Conservation (phyloP, 1,139 yeast genomes). For the Casaregolazyma lundiana region DNA sequence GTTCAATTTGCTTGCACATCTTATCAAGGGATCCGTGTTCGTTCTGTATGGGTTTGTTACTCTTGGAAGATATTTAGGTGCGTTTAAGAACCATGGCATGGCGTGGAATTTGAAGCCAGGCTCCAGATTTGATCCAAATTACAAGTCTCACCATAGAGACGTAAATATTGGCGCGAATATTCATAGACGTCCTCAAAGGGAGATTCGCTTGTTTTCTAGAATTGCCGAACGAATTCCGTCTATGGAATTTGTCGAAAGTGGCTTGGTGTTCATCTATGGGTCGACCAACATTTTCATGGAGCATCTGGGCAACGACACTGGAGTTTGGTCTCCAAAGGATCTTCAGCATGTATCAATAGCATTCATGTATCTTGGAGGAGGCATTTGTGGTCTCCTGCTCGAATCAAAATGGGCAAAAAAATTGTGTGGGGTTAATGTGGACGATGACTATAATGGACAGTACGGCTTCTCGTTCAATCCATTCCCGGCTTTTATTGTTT, state of each 20-base stretch:
- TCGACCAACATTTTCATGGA: constrained; percentile 83
- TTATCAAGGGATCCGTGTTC: constrained; percentile 93
- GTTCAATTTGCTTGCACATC: constrained; percentile 85
- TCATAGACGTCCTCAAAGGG: not conserved
- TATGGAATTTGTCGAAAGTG: constrained; percentile 82
- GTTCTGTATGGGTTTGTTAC: constrained; percentile 69
- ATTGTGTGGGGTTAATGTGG: constrained; percentile 14
- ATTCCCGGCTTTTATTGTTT: constrained; percentile 85
- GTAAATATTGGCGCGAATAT: not conserved
- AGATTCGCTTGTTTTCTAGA: constrained; percentile 24
- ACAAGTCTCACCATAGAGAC: not conserved
- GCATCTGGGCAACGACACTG: constrained; percentile 71
- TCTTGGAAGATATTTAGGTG: constrained; percentile 82
- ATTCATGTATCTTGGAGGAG: constrained; percentile 88
- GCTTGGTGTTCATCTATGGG: constrained; percentile 81
- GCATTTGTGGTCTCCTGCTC: constrained; percentile 80
- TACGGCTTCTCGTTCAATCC: constrained; percentile 52
- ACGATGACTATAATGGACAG: constrained; percentile 20
- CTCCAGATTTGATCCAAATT: constrained; percentile 10
- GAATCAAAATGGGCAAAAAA: constrained; percentile 50
- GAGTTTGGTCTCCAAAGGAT: constrained; percentile 84
- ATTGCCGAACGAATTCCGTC: constrained; percentile 31
- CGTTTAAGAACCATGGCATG: constrained; percentile 70
- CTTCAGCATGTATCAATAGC: constrained; percentile 95
- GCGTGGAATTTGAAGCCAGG: constrained; percentile 73